Conservation (phyloP, 352 stramenopile genomes). For the Phytophthora cactorum region DNA sequence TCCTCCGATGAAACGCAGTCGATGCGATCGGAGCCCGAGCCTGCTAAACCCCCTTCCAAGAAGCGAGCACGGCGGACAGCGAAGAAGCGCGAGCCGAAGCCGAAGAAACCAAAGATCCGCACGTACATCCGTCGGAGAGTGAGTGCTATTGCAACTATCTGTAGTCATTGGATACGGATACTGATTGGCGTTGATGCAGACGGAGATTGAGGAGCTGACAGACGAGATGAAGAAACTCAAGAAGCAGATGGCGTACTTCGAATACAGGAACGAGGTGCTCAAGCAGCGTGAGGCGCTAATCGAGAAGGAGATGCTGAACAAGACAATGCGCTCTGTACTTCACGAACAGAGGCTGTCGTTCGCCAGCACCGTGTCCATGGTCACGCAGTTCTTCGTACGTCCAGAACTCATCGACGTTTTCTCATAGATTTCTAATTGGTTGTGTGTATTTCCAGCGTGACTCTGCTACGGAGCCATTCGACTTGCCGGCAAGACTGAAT, state of each 20-base stretch:
- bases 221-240: slow-evolving; percentile 29
- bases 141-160: neutral
- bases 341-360: slow-evolving; percentile 31
- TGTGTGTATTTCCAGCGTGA: slow-evolving; percentile 14
- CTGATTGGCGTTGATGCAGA: slow-evolving; percentile 17
- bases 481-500: slow-evolving; percentile 26
- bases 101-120: slow-evolving; percentile 29
- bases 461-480: slow-evolving; percentile 30
- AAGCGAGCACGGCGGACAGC: slow-evolving; percentile 13
- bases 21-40: neutral
- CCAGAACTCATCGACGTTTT: neutral
- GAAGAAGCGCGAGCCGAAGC: slow-evolving; percentile 17
- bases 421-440: slow-evolving; percentile 2
- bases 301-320: slow-evolving; percentile 26
- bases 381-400: slow-evolving; percentile 40
- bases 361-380: slow-evolving; percentile 32
- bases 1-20: slow-evolving; percentile 14
- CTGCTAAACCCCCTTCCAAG: neutral
- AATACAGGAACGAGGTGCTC: slow-evolving; percentile 10
- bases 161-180: neutral
- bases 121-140: slow-evolving; percentile 35
- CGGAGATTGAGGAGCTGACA: slow-evolving; percentile 30
- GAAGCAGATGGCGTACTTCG: slow-evolving; percentile 24
- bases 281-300: slow-evolving; percentile 24
- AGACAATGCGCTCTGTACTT: slow-evolving; percentile 18